Conservation (phyloP, 306 rosid species). For the Cicer chorassanicum region DNA sequence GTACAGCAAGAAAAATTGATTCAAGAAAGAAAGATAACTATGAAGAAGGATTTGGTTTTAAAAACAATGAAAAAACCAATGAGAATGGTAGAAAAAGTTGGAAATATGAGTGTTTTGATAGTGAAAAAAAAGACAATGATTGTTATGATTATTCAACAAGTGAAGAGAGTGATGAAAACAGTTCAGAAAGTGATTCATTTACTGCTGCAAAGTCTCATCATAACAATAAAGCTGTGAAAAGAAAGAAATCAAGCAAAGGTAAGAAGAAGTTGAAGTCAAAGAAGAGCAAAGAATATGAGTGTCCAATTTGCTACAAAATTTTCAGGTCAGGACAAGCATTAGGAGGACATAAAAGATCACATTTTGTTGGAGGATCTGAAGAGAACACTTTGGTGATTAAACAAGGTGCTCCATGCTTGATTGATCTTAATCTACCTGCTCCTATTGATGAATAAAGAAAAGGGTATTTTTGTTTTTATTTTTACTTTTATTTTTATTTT, state of each 20-base stretch:
- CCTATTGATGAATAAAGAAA: slow-evolving; percentile 66
- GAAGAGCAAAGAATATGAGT: slow-evolving; percentile 77
- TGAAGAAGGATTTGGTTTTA: slow-evolving; percentile 49
- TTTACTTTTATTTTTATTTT: slow-evolving; percentile 42
- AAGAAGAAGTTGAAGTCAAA: slow-evolving; percentile 60
- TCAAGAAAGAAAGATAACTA: slow-evolving; percentile 41
- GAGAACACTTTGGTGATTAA: slow-evolving; percentile 56
- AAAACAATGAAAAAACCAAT: slow-evolving; percentile 39
- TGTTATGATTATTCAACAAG: slow-evolving; percentile 53
- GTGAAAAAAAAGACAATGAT: slow-evolving; percentile 45
- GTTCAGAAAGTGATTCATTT: slow-evolving; percentile 55
- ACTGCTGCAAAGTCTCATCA: slow-evolving; percentile 46
- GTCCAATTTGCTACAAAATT: slow-evolving; percentile 79
- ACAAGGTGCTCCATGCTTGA: slow-evolving; percentile 58
- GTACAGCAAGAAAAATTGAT: neutral
- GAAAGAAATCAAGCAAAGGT: slow-evolving; percentile 44
- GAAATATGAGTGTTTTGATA: slow-evolving; percentile 48
- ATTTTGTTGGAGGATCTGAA: slow-evolving; percentile 73
- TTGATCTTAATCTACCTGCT: slow-evolving; percentile 95
- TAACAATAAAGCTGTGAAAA: slow-evolving; percentile 45
- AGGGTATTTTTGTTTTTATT: slow-evolving; percentile 33
- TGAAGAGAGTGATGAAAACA: slow-evolving; percentile 66
- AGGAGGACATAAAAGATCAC: slow-evolving; percentile 98
- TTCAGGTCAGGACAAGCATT: slow-evolving; percentile 94
- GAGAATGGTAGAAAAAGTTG: slow-evolving; percentile 40